Evolutionary conservation across 352 stramenopile species (phyloP), one percentile per base, ranked within the genome.

Genomic region (Phytophthora capsici): DNA sequence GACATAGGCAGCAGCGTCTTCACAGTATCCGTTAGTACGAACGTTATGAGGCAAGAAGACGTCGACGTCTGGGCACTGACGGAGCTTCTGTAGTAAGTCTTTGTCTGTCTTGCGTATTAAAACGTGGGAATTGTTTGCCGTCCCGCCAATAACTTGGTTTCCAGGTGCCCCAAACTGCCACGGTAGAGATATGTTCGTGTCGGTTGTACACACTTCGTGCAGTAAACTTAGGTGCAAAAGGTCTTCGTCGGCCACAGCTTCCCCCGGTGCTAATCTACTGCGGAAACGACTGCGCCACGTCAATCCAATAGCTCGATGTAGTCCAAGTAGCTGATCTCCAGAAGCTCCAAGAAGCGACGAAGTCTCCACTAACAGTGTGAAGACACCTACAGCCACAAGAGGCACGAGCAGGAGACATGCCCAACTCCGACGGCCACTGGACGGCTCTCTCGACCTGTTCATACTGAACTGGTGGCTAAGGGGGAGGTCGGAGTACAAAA

Each of bases 1-100:
- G 23, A 80, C 58, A 56, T 87, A 89, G 2, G 73, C 80, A 26
- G 55, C 63, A 14, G 57, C 73, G 36, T 89, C 80, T 57, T 89
- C 70, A 45, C 80, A 89, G 51, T 89, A 89, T 1, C 73, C 78
- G 22, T 69, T 63, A 10, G 47, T 58, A 20, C 67, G 77, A 6
- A 70, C 19, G 6, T 55, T 47, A 41, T 46, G 14, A 3, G 80
- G 80, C 9, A 86, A 43, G 41, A 76, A 88, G 23, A 88, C 64
- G 44, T 88, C 76, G 22, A 88, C 45, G 34, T 76, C 69, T 30
- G 74, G 67, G 36, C 78, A 88, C 30, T 80, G 62, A 0, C 63
- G 60, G 5, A 88, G 60, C 37, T 78, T 68, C n/a, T 75, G 57
- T 16, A 86, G 47, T 22, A 82, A 37, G 16, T 73, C 40, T 2